Base-by-base conservation (phyloP, 768 basidiomycete species). In the Xerocomellus dryophilus region DNA sequence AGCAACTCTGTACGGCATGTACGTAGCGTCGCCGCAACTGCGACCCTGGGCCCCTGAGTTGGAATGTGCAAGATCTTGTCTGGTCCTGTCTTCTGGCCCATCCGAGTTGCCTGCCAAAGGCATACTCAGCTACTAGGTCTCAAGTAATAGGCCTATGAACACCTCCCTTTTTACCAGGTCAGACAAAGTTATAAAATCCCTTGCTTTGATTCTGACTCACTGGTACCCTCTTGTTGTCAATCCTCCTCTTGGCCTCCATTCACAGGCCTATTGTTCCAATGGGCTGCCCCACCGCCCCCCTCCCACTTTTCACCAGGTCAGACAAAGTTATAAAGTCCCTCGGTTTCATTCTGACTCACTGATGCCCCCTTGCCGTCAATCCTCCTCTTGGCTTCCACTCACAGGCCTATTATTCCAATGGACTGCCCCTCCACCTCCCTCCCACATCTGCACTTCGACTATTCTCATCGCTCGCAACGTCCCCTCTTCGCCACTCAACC, bases 241-340 rank as follows among this genome's bases (percentile, higher is more conserved):
- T 43, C 52, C 49, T 43, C 39, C 35, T 38, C 48, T 43, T 43
- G 45, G 54, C 56, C 51, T 59, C 54, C 29, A 17, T 46, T 54
- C 59, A 34, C 41, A 43, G 47, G 6, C 21, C 47, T 27, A 27
- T 27, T n/a, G n/a, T 29, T 35, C 29, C 41, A 43, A 65, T 64
- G 62, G 45, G 61, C 18, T 42, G 27, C 51, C 45, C 47, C 51
- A 35, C 50, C n/a, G 2, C 39, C 21, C 14, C 53, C 11, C 23
- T 32, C 14, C 50, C 62, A 51, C 36, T 65, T 54, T 60, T 57
- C 35, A 39, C 51, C 43, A 65, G 31, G 43, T 54, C 38, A 51
- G 43, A 67, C 66, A 70, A 67, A 47, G 68, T 68, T 68, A 70
- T 70, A 70, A 68, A 68, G 48, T 50, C 53, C 53, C 56, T 51